phyloP scores from a whole-genome alignment of 805 yeast genomes.

The Pichia occidentalis region DNA sequence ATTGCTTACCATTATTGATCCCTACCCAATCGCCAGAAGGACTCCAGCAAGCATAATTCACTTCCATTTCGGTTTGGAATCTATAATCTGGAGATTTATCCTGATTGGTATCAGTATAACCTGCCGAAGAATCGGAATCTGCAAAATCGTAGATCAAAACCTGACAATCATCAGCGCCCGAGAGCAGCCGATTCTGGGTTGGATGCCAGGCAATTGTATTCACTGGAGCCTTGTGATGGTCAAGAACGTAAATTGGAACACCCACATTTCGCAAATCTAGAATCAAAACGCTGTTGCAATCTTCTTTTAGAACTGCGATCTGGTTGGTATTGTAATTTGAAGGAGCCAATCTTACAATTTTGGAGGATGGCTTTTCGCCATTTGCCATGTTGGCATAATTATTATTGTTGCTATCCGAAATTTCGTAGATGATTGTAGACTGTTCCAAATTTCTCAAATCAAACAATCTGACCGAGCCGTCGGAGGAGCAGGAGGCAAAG shows the following conservation, averaged over 20 bases:
- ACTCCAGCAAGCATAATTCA: constrained; percentile 73
- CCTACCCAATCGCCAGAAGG: constrained; percentile 78
- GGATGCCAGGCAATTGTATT: constrained; percentile 88
- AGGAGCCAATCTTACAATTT: constrained; percentile 70
- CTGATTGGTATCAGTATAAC: constrained; percentile 21
- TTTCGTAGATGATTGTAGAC: constrained; percentile 90
- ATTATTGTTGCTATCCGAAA: constrained; percentile 30
- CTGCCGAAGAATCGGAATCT: constrained; percentile 17
- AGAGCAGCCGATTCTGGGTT: constrained; percentile 47
- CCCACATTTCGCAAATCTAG: constrained; percentile 89
- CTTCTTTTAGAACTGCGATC: constrained; percentile 74
- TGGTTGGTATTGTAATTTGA: constrained; percentile 76
- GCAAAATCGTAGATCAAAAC: constrained; percentile 62
- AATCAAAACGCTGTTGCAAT: constrained; percentile 57
- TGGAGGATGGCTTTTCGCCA: constrained; percentile 31
- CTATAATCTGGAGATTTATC: constrained; percentile 1
- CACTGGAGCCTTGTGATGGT: constrained; percentile 61
- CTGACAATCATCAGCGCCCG: constrained; percentile 72
- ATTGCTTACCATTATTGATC: constrained; percentile 57
- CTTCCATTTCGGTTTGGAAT: constrained; percentile 46
- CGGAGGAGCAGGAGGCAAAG: constrained; percentile 91
- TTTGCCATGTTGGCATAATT: constrained; percentile 2
- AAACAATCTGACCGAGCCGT: constrained; percentile 89
- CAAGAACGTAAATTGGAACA: constrained; percentile 61
- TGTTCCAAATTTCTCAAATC: constrained; percentile 87